These are phyloP conservation scores for Hymenoscyphus fructigenus DNA, from an alignment of 2,329 filamentous ascomycete genomes.

Conservation along the genomic window DNA sequence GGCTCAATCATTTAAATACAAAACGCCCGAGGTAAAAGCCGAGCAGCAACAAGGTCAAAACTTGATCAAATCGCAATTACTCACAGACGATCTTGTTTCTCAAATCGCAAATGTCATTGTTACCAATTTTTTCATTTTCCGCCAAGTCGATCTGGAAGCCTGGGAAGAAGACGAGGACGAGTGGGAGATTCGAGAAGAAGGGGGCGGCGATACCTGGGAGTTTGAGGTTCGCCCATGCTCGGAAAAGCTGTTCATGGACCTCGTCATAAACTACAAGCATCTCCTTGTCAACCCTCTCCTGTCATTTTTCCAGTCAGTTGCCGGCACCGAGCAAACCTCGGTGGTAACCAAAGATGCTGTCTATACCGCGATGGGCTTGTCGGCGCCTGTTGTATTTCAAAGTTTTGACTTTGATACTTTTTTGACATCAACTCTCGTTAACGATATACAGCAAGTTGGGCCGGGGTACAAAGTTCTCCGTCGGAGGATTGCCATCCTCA, in stretches of 20 bases:
- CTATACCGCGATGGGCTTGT: slow-evolving; percentile 87
- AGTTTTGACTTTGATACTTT: slow-evolving; percentile 83
- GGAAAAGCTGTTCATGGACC: slow-evolving; percentile 89
- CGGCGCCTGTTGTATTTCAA: slow-evolving; percentile 72
- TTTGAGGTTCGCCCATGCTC: slow-evolving; percentile 90
- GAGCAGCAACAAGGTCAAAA: slow-evolving; percentile 71
- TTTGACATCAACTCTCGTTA: slow-evolving; percentile 70
- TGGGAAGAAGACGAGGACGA: slow-evolving; percentile 96
- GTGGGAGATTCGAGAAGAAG: slow-evolving; percentile 90
- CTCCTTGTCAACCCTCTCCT: slow-evolving; percentile 77
- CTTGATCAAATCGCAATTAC: slow-evolving; percentile 69
- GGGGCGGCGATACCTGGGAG: slow-evolving; percentile 81
- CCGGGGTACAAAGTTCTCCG: slow-evolving; percentile 76
- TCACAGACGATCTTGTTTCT: slow-evolving; percentile 74
- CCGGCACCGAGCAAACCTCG: slow-evolving; percentile 59
- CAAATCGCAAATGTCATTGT: slow-evolving; percentile 84
- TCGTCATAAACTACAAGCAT: slow-evolving; percentile 84
- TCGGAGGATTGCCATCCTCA: slow-evolving; percentile 81
- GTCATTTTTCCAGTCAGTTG: slow-evolving; percentile 77
- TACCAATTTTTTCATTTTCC: slow-evolving; percentile 84
- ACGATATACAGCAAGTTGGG: slow-evolving; percentile 68
- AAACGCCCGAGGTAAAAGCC: slow-evolving; percentile 69
- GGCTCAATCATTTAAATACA: slow-evolving; percentile 79
- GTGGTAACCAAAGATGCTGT: slow-evolving; percentile 89
- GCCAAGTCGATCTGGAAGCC: slow-evolving; percentile 78